Evolutionary conservation across 306 rosid genomes (phyloP).

Genomic region (Trifolium dubium): DNA sequence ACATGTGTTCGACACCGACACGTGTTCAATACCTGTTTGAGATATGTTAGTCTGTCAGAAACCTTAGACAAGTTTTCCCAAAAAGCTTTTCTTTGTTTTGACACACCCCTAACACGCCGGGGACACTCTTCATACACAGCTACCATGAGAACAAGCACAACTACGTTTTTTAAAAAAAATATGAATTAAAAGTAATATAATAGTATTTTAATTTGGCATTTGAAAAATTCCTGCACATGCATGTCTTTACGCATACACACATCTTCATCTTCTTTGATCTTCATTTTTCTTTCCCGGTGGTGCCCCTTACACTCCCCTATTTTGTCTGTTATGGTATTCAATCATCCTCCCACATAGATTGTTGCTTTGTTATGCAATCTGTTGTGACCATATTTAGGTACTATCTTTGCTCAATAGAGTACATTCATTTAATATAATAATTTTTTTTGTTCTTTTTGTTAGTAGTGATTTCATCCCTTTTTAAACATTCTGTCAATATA

Average conservation of each 20-base stretch:
- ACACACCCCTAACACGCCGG: background rate
- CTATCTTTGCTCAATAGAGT: background rate
- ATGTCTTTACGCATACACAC: background rate
- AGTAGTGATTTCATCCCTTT: conserved; percentile 30
- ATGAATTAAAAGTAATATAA: no score
- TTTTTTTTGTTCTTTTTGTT: conserved; percentile 17
- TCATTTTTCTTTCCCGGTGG: background rate
- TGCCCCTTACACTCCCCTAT: background rate
- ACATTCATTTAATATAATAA: conserved; percentile 3
- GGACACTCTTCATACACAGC: background rate
- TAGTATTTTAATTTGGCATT: background rate
- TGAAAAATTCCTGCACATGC: background rate
- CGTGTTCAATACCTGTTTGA: background rate
- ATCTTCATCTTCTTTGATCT: background rate
- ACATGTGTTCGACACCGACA: background rate
- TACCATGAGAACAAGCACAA: background rate
- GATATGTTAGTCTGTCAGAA: background rate
- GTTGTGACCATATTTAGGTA: conserved; percentile 17
- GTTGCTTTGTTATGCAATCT: conserved; percentile 25
- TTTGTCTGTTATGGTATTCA: background rate
- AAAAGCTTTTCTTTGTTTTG: background rate
- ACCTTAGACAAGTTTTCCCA: background rate
- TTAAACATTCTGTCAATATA: conserved; percentile 41
- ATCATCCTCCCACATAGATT: background rate
- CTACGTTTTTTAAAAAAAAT: background rate